Evolutionary conservation across 306 rosid genomes (phyloP), one percentile per base, ranked within the genome.

Genomic region (Fagus sylvatica): DNA sequence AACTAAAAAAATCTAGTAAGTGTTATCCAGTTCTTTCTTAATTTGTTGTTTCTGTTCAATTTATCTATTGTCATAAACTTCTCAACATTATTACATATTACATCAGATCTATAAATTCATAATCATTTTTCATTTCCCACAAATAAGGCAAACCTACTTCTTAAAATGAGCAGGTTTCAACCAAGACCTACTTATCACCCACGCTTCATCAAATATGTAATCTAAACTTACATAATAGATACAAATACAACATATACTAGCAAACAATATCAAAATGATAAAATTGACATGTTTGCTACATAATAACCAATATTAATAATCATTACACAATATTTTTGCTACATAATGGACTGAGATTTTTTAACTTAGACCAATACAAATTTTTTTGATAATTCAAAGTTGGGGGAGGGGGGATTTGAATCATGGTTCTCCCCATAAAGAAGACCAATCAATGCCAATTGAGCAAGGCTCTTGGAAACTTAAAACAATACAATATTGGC

Each of bases 81-180:
- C 8, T 32, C 2, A 60, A 6, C 10, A 6, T 60, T 32, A 19
- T 28, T 60, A 60, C 15, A 10, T 60, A 32, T 10, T 9, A 32
- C n/a, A n/a, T n/a, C n/a, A 65, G 59, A 78, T 39, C 9, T 53
- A 80, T 54, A 54, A 40, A 32, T 60, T 69, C 71, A 34, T 69
- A 16, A 19, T 39, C 37, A 22, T 42, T 46, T 64, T 74, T 72
- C 37, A 46, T 75, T 75, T 53, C 59, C 80, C 72, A 64, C 71
- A 5, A 62, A 16, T 5, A 15, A 13, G 43, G 40, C 41, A 39
- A 8, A 17, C 17, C 71, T 30, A 39, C 37, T 60, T 32, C 67
- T 60, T 30, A 37, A 39, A 39, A 15, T n/a, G 7, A 62, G 43
- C 41, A 33, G 12, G 28, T 64, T 36, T 36, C 69, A 15, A 22